Conservation (phyloP, 2,329 filamentous ascomycete species). For the Purpureocillium lavendulum region DNA sequence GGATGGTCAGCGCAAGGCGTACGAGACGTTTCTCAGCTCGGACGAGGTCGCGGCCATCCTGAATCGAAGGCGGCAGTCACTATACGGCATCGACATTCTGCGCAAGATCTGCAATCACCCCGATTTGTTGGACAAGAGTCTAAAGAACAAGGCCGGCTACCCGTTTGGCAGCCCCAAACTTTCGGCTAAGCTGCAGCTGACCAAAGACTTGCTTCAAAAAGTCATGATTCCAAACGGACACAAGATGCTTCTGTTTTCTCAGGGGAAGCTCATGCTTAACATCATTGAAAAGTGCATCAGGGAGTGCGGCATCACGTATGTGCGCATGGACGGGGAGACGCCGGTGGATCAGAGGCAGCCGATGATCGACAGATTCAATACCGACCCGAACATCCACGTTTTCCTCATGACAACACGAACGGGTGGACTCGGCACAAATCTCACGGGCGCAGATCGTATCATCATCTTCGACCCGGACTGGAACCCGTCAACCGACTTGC, state of each 20-base stretch:
- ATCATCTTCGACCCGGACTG: constrained; percentile 99
- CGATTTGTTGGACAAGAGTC: constrained; percentile 63
- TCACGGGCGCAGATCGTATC: constrained; percentile 90
- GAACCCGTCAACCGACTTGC: constrained; percentile 95
- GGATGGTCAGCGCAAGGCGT: constrained; percentile 63
- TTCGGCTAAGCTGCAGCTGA: constrained; percentile 94
- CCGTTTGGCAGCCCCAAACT: constrained; percentile 70
- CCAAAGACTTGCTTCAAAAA: constrained; percentile 69
- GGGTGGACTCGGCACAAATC: constrained; percentile 84
- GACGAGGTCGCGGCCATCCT: constrained; percentile 81
- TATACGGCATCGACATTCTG: constrained; percentile 85
- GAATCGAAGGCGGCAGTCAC: constrained; percentile 63
- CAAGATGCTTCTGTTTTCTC: constrained; percentile 87
- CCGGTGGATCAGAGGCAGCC: constrained; percentile 80
- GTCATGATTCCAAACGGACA: constrained; percentile 87
- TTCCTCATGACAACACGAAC: constrained; percentile 95
- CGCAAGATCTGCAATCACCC: constrained; percentile 98
- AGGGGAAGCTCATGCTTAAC: constrained; percentile 91
- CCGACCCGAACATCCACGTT: constrained; percentile 66
- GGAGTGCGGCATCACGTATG: constrained; percentile 62
- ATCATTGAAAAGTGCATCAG: constrained; percentile 80
- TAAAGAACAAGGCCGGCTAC: constrained; percentile 52
- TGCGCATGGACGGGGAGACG: constrained; percentile 91
- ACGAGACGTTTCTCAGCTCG: constrained; percentile 72
- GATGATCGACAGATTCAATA: constrained; percentile 91